These are phyloP conservation scores for Ustilago esculenta DNA, from an alignment of 1,284 basidiomycete species.

Conservation along the genomic window DNA sequence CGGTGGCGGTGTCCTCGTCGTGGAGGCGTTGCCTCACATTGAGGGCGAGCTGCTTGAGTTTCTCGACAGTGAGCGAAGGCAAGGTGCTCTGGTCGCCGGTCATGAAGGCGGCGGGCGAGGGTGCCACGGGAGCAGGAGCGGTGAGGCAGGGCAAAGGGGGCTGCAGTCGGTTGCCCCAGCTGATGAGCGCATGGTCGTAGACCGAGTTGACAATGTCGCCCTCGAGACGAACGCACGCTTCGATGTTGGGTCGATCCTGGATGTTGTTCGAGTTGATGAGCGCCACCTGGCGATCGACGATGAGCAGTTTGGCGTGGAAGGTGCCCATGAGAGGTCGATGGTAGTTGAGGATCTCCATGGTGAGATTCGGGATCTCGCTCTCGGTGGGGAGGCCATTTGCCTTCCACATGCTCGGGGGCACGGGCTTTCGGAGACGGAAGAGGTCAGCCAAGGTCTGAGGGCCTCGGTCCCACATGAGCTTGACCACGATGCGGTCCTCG, in stretches of 20 bases:
- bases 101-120: slow-evolving; percentile 46
- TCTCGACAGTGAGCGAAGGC: slow-evolving; percentile 44
- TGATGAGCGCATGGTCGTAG: slow-evolving; percentile 78
- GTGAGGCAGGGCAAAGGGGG: slow-evolving; percentile 73
- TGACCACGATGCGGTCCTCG: slow-evolving; percentile 59
- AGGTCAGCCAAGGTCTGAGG: slow-evolving; percentile 62
- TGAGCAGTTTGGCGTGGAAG: slow-evolving; percentile 81
- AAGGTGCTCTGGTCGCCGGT: slow-evolving; percentile 40
- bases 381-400: slow-evolving; percentile 59
- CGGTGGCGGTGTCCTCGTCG: slow-evolving; percentile 58
- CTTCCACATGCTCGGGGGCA: slow-evolving; percentile 59
- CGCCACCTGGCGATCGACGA: slow-evolving; percentile 78
- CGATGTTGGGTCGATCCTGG: slow-evolving; percentile 70
- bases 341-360: slow-evolving; percentile 65
- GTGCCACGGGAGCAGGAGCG: slow-evolving; percentile 62
- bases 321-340: slow-evolving; percentile 71
- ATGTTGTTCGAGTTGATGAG: slow-evolving; percentile 81
- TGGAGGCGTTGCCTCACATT: slow-evolving; percentile 48
- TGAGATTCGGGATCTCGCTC: slow-evolving; percentile 57
- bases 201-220: slow-evolving; percentile 77
- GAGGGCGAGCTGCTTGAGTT: slow-evolving; percentile 44
- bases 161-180: slow-evolving; percentile 73
- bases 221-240: slow-evolving; percentile 69
- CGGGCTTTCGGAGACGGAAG: slow-evolving; percentile 61
- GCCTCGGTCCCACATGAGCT: slow-evolving; percentile 66